Evolutionary conservation across 2,329 filamentous ascomycete species (phyloP), one percentile per base, ranked within the genome.

Genomic region (Cladosporium sp.): DNA sequence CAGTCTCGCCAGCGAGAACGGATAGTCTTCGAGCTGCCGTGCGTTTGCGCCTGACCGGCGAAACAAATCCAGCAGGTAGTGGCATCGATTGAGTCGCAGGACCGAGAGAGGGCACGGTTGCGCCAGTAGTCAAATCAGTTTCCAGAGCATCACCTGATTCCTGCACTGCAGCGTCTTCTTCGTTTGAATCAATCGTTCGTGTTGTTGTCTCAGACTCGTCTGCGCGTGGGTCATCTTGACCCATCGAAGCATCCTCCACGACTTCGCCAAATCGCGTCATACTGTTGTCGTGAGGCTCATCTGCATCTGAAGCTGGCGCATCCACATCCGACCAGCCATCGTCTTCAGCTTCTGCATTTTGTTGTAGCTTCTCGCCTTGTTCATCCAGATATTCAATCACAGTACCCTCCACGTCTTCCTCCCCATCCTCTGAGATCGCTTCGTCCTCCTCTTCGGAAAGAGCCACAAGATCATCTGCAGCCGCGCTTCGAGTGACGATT

Each of bases 11-110:
- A 3, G 44, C 17, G 6, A 17, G 22, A n/a, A 41, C n/a, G 18
- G 17, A 24, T 2, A 24, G 3, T 27, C 37, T 18, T 18, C 42
- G 24, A 34, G 43, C 40, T 3, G 42, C 7, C 18, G 43, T 12
- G 12, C 27, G 24, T 18, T 41, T 45, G 29, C 43, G 42, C 38
- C 61, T 57, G 3, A 56, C 58, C 8, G 64, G 64, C 6, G 59
- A 62, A n/a, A 65, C 61, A 43, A 66, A 66, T 13, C 64, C 63
- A n/a, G 58, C 57, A 34, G 64, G 63, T 9, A 66, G 52, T 1
- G 43, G 20, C 19, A 8, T 29, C 15, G 44, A 12, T 43, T 24
- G 17, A 39, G 9, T 17, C 7, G 40, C 12, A 12, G 27, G 18
- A 27, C 15, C 13, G 17, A 57, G 56, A 34, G 56, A 43, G 7